Base-by-base conservation (phyloP, 495 filamentous ascomycete genomes). In the Penicillium arizonense region DNA sequence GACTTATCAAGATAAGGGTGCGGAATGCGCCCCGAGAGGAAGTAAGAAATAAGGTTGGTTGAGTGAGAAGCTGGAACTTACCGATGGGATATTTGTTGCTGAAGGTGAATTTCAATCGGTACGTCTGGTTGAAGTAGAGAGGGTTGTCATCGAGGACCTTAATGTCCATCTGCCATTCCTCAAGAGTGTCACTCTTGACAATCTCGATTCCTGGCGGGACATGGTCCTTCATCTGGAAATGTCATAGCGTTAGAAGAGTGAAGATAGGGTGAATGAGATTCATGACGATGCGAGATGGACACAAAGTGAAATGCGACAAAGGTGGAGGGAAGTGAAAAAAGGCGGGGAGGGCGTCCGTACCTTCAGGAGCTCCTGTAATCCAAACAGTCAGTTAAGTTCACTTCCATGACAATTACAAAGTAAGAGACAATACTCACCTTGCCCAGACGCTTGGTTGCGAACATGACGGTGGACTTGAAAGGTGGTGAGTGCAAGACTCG, bases 121-220 rank as follows among this genome's bases (percentile, higher is more conserved):
- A 97, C 14, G 71, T 87, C 64, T 99, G 78, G 67, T 83, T 77
- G 14, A 77, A 70, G 71, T 99, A 99, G 37, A 99, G 72, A 12
- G 94, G 93, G 61, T 99, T 99, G 52, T 85, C 75, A 67, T 97
- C 93, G 3, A 97, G 80, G 35, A 99, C 91, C 47, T 78, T 71
- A 53, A 99, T 96, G 65, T 99, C 94, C 73, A 99, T 85, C 20
- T 86, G 77, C 95, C 95, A 99, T 77, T 95, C 86, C 59, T 88
- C 80, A 30, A 97, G 80, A 63, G 90, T 85, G 24, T 94, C 87
- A 21, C 90, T 85, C 35, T 84, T 82, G 44, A 90, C 87, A 44
- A 97, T 81, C 45, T 78, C 73, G 60, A 99, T 94, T 43, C 94
- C 94, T 1, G 77, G 78, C 4, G 78, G 77, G 14, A 79, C 56